These are phyloP conservation scores for Thielaviopsis ethacetica DNA, from an alignment of 2,329 filamentous ascomycete genomes.

Conservation along the genomic window DNA sequence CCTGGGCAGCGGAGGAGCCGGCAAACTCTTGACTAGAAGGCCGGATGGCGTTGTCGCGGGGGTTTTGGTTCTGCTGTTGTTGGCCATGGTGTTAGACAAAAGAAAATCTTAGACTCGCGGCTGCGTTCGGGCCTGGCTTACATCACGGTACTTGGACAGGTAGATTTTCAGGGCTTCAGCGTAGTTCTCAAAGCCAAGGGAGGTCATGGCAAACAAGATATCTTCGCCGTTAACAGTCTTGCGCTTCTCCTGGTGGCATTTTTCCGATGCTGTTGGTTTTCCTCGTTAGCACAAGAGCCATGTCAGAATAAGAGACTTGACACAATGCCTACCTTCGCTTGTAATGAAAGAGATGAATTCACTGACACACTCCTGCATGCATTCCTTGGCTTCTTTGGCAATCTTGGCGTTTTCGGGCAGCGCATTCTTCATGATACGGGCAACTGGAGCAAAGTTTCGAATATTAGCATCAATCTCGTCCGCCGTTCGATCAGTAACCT, in stretches of 20 bases:
- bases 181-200: conserved; percentile 96
- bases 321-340: conserved; percentile 63
- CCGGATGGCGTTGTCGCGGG: conserved; percentile 4
- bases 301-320: not conserved
- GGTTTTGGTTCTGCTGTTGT: conserved; percentile 5
- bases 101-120: not conserved
- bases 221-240: conserved; percentile 99
- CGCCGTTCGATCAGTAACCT: not conserved
- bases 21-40: conserved; percentile 7
- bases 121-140: conserved; percentile 41
- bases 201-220: conserved; percentile 98
- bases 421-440: conserved; percentile 96
- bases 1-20: conserved; percentile 15
- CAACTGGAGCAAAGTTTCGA: conserved; percentile 87
- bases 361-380: conserved; percentile 99
- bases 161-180: conserved; percentile 97
- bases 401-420: conserved; percentile 98
- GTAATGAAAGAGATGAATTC: conserved; percentile 99
- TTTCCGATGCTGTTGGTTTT: conserved; percentile 67
- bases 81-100: not conserved
- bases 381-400: conserved; percentile 97
- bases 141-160: conserved; percentile 91
- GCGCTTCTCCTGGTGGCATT: conserved; percentile 97
- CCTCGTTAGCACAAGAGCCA: not conserved
- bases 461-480: conserved; percentile 65